Conservation (phyloP, 805 yeast genomes). For the Komagataella mondaviorum region DNA sequence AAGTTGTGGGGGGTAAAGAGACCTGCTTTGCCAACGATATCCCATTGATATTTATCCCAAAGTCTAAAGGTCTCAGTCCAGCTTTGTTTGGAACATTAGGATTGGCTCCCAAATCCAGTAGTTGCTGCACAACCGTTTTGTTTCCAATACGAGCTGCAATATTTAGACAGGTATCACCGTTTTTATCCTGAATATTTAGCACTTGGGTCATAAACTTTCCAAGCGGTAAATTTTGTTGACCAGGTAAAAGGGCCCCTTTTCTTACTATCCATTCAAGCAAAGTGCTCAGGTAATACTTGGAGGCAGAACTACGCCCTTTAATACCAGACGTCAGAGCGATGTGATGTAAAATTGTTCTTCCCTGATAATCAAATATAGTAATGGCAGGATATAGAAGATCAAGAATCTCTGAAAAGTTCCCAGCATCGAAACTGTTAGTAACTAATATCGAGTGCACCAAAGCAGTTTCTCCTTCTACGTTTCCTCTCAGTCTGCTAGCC, state of each 20-base stretch:
- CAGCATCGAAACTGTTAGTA: conserved; percentile 70
- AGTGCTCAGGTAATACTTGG: conserved; percentile 60
- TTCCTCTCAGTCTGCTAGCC: conserved; percentile 58
- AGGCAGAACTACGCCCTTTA: conserved; percentile 58
- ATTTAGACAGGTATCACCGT: conserved; percentile 92
- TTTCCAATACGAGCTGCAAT: conserved; percentile 86
- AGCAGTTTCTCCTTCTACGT: conserved; percentile 80
- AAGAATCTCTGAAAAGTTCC: conserved; percentile 58
- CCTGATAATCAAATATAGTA: conserved; percentile 48
- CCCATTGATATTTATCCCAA: conserved; percentile 44
- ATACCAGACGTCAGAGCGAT: conserved; percentile 71
- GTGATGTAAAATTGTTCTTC: conserved; percentile 78
- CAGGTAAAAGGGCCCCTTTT: conserved; percentile 30
- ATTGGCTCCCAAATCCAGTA: conserved; percentile 83
- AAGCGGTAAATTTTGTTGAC: conserved; percentile 30
- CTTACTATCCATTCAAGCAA: conserved; percentile 67
- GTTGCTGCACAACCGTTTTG: conserved; percentile 63
- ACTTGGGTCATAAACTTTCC: conserved; percentile 52
- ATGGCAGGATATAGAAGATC: conserved; percentile 67
- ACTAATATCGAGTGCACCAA: conserved; percentile 73
- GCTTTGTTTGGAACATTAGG: conserved; percentile 67
- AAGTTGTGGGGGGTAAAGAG: neutral
- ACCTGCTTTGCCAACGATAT: conserved; percentile 1
- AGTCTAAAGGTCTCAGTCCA: conserved; percentile 79
- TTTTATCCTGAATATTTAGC: conserved; percentile 79